Conservation (phyloP, 345 rosid genomes). For the Melaleuca quinquenervia region DNA sequence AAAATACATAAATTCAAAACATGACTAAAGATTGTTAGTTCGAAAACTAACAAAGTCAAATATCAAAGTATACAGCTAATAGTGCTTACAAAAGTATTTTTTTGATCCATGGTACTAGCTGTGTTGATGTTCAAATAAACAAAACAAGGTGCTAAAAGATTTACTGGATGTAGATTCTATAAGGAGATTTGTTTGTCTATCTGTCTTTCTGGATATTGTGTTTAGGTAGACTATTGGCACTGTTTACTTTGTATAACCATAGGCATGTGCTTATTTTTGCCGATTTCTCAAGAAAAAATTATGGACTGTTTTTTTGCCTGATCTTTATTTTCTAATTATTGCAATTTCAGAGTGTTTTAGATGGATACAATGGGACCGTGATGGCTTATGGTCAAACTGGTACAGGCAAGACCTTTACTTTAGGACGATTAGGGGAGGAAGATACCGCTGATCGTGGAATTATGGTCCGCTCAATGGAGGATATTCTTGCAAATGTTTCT, state of each 20-base stretch:
- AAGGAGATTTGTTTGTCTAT: neutral
- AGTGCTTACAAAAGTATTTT: neutral
- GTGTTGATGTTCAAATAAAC: neutral
- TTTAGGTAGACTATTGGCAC: neutral
- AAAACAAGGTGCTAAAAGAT: neutral
- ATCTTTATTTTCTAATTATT: neutral
- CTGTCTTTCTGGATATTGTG: neutral
- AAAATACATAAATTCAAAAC: neutral
- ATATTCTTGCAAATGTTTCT: slow-evolving; percentile 59
- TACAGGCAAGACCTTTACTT: slow-evolving; percentile 94
- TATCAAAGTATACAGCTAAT: neutral
- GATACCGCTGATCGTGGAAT: slow-evolving; percentile 94
- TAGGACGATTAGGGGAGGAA: slow-evolving; percentile 88
- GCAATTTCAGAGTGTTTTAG: slow-evolving; percentile 70
- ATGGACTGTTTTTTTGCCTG: neutral
- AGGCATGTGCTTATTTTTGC: neutral
- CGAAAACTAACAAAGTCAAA: neutral
- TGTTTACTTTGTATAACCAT: neutral
- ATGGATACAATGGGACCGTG: slow-evolving; percentile 95
- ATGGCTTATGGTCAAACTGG: slow-evolving; percentile 99
- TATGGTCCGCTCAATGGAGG: slow-evolving; percentile 98
- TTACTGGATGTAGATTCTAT: neutral
- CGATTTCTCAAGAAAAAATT: neutral
- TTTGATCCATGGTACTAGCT: neutral
- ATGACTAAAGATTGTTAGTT: neutral